A percentile compares a stretch with the other conserved stretches of the same genome.
Evolutionary conservation across 306 rosid species (phyloP).

Genomic region (Acacia acuminata): DNA sequence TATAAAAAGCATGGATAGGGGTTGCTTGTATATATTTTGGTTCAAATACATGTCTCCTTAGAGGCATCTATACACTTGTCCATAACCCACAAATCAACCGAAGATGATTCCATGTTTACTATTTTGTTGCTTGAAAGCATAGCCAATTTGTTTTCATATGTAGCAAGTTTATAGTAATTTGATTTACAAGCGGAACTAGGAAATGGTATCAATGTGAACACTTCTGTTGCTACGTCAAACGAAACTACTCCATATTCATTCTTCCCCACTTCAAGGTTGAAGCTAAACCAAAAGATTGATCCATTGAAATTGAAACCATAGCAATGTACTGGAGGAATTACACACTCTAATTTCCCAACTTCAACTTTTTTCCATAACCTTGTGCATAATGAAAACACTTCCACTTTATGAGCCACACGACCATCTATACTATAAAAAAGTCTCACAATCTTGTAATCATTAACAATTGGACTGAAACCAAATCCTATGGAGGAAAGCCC

Average conservation of each 20-base stretch:
- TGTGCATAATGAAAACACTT: background rate
- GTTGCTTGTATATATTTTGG: no score
- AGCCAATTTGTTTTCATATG: background rate
- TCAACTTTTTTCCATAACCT: background rate
- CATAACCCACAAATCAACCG: background rate
- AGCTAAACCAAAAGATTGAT: background rate
- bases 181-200: background rate
- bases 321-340: no score
- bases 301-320: background rate
- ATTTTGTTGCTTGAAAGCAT: background rate
- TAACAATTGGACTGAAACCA: no score
- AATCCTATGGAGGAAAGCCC: no score
- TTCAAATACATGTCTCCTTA: background rate
- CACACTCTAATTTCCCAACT: background rate
- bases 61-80: background rate
- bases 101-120: background rate
- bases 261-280: no score
- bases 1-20: no score
- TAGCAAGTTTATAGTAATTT: background rate
- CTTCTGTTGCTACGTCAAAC: background rate
- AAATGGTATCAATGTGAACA: background rate
- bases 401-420: background rate
- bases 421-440: no score
- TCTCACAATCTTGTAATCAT: no score
- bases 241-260: background rate